phyloP scores from a whole-genome alignment of 2,329 filamentous ascomycete genomes.

The Hypomyces rosellus region DNA sequence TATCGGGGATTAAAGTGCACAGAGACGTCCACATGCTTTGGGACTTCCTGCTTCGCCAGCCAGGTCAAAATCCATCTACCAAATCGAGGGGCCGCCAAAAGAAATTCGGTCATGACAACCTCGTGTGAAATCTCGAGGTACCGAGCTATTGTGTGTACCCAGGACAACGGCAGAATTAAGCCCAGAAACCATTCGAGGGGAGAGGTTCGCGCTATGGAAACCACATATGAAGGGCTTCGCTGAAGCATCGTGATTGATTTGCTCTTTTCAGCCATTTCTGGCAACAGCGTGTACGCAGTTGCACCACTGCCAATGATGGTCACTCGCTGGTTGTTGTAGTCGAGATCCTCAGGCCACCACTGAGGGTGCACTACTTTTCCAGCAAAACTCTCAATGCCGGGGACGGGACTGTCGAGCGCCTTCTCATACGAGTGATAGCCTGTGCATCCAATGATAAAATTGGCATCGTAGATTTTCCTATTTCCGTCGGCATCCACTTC shows the following conservation, averaged over 20 bases:
- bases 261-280: slow-evolving; percentile 59
- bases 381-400: slow-evolving; percentile 60
- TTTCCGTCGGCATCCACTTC: slow-evolving; percentile 30
- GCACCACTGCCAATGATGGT: slow-evolving; percentile 73
- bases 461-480: slow-evolving; percentile 34
- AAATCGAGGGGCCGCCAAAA: slow-evolving; percentile 20
- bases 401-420: slow-evolving; percentile 55
- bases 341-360: slow-evolving; percentile 66
- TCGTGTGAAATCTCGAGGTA: slow-evolving; percentile 43
- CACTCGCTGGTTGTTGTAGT: slow-evolving; percentile 61
- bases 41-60: slow-evolving; percentile 44
- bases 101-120: slow-evolving; percentile 32
- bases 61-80: slow-evolving; percentile 31
- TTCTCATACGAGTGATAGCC: slow-evolving; percentile 69
- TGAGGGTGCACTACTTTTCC: slow-evolving; percentile 63
- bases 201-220: slow-evolving; percentile 43
- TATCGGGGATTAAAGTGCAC: slow-evolving; percentile 61
- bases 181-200: slow-evolving; percentile 31
- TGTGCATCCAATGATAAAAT: slow-evolving; percentile 52
- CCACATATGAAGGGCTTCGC: slow-evolving; percentile 66
- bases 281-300: slow-evolving; percentile 72
- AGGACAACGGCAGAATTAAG: slow-evolving; percentile 38
- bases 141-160: slow-evolving; percentile 42
- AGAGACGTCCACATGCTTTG: slow-evolving; percentile 46
- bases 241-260: slow-evolving; percentile 71